A percentile compares a stretch with the other conserved stretches of the same genome.
Evolutionary conservation across 2,329 filamentous ascomycete species (phyloP).

Genomic region (Fusarium buharicum): DNA sequence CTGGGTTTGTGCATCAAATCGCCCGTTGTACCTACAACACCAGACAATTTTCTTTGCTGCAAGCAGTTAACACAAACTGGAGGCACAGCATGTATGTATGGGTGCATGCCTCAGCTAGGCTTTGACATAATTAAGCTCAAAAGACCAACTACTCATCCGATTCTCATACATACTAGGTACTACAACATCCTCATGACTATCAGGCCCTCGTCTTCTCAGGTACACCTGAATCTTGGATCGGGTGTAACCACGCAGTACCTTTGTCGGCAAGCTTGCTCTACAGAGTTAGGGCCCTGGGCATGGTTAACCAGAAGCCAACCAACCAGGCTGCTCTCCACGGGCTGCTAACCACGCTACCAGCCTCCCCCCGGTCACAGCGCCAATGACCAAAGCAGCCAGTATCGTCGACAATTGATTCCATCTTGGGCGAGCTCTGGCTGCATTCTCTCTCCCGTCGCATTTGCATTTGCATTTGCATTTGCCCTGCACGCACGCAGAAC

Average conservation of each 20-base stretch:
- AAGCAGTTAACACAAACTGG: not conserved
- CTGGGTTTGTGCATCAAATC: not conserved
- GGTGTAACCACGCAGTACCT: slow-evolving; percentile 16
- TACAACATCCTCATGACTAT: not conserved
- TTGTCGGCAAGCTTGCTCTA: not conserved
- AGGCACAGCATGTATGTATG: slow-evolving; percentile 10
- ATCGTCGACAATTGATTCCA: slow-evolving; percentile 38
- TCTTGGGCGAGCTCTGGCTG: slow-evolving; percentile 27
- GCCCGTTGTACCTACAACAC: not conserved
- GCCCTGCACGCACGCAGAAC: not conserved
- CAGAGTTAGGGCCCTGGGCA: slow-evolving; percentile 4
- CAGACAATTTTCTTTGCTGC: slow-evolving; percentile 4
- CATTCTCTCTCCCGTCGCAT: not conserved
- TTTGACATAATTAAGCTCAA: slow-evolving; percentile 1
- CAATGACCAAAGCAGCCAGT: slow-evolving; percentile 34
- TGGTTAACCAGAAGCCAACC: slow-evolving; percentile 5
- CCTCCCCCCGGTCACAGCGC: slow-evolving; percentile 35
- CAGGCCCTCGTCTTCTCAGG: slow-evolving; percentile 16
- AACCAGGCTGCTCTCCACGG: slow-evolving; percentile 7
- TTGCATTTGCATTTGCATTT: slow-evolving; percentile 7
- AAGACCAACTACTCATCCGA: not conserved
- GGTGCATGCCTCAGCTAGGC: not conserved
- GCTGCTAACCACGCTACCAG: slow-evolving; percentile 4
- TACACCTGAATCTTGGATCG: slow-evolving; percentile 29
- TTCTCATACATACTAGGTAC: not conserved